Percentiles rank a stretch among this genome's conserved stretches.
phyloP scores from a whole-genome alignment of 2,329 filamentous ascomycete genomes.

The Trichoderma asperellum region DNA sequence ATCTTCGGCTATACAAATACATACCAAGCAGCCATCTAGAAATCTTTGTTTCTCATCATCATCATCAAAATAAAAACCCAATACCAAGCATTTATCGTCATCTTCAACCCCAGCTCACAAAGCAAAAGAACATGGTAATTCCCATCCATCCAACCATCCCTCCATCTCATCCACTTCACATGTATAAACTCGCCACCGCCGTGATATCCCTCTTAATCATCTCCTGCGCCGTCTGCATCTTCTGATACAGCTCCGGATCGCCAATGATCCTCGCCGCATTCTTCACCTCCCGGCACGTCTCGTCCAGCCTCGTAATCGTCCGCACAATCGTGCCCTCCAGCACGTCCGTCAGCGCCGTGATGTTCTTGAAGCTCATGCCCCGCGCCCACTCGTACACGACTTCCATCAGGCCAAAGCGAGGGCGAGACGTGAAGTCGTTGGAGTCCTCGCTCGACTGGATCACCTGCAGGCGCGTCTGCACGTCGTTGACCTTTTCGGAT shows the following conservation, averaged over 20 bases:
- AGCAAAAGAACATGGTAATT: background rate
- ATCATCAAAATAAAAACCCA: background rate
- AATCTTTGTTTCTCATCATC: background rate
- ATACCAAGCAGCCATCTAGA: background rate
- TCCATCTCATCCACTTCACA: constrained; percentile 54
- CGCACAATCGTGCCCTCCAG: constrained; percentile 96
- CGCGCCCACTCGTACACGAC: constrained; percentile 98
- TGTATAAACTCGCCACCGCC: constrained; percentile 84
- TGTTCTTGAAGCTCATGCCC: constrained; percentile 98
- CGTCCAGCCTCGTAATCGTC: constrained; percentile 90
- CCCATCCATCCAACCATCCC: background rate
- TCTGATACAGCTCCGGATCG: constrained; percentile 87
- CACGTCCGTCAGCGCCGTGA: constrained; percentile 93
- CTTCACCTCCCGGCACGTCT: constrained; percentile 96
- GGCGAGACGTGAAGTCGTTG: constrained; percentile 86
- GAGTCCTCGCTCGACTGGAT: constrained; percentile 87
- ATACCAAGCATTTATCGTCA: background rate
- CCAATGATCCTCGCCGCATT: constrained; percentile 95
- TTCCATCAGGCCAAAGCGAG: constrained; percentile 91
- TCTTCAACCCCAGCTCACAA: background rate
- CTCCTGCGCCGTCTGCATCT: constrained; percentile 98
- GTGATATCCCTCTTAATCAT: constrained; percentile 96
- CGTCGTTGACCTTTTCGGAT: constrained; percentile 87
- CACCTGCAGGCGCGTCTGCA: constrained; percentile 89
- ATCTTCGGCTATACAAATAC: background rate